Conservation (phyloP, 257 asterid species). For the Solanum neorickii region DNA sequence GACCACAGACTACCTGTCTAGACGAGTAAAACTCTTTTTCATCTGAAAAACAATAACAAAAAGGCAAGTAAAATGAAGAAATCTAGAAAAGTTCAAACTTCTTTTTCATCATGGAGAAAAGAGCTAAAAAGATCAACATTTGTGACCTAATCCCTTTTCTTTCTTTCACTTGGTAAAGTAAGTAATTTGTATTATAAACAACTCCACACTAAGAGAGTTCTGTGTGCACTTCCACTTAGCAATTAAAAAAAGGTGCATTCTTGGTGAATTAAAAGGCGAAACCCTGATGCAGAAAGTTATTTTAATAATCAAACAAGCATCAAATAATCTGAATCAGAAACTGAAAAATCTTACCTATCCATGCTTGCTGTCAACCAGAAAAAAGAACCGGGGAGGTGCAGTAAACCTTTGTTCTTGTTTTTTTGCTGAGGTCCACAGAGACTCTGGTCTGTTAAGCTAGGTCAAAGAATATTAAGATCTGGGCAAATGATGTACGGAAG, state of each 20-base stretch:
- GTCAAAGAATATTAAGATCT: slow-evolving; percentile 34
- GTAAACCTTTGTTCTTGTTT: slow-evolving; percentile 28
- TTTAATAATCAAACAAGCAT: background rate
- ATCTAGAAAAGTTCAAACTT: background rate
- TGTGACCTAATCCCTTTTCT: background rate
- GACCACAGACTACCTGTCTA: background rate
- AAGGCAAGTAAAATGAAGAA: background rate
- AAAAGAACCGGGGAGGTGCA: slow-evolving; percentile 4
- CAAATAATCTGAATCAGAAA: background rate
- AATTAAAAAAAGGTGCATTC: background rate
- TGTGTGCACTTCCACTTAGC: background rate
- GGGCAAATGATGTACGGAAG: slow-evolving; percentile 51
- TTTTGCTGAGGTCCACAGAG: background rate
- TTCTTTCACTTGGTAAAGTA: background rate
- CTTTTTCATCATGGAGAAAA: background rate
- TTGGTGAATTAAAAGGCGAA: background rate
- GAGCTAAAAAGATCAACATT: background rate
- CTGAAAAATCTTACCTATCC: slow-evolving; percentile 6
- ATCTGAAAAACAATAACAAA: slow-evolving; percentile 18
- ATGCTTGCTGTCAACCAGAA: slow-evolving; percentile 2
- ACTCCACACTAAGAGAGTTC: background rate
- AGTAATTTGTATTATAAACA: background rate
- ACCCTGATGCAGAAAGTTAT: background rate
- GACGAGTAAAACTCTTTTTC: slow-evolving; percentile 5
- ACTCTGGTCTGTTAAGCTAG: slow-evolving; percentile 22